Evolutionary conservation across 1,284 basidiomycete species (phyloP), one percentile per base, ranked within the genome.

Genomic region (Exobasidium rhododendri): DNA sequence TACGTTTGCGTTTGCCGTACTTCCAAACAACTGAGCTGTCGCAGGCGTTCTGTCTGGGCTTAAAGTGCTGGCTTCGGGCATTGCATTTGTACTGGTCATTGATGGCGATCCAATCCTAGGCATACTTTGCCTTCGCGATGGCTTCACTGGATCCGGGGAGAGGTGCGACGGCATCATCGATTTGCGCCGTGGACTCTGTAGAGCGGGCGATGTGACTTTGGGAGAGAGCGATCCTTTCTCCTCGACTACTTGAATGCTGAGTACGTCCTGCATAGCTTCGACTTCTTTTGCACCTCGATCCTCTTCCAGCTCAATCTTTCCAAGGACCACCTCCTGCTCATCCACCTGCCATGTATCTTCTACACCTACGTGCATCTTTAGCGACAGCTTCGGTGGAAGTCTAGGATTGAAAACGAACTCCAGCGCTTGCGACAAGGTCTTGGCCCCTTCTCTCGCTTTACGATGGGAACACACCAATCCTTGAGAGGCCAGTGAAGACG

Each of bases 111-210:
- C 52, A 32, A 55, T 55, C 14, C 52, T 14, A 22, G 52, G 52
- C 20, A 31, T 55, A 29, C 29, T 55, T 3, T 26, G 52, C 4
- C 52, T 14, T 22, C 29, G 52, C 11, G 35, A 13, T 14, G 52
- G 52, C 29, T 55, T 55, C 5, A 55, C 52, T 20, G 52, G 52
- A 44, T 55, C 52, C 14, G 52, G 52, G 14, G 52, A 55, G 30
- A 30, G 29, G 30, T 6, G 52, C 17, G 52, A 2, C 2, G 52
- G 5, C 2, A 4, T 3, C 2, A 32, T 35, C 17, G 2, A 3
- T 32, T 55, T 22, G n/a, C n/a, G 30, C 17, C 11, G 52, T 13
- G 20, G 40, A 26, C 32, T 35, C 17, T 20, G 13, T 55, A 20
- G 22, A 5, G 22, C 13, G 40, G 22, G 30, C 24, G 30, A 26